phyloP scores from a whole-genome alignment of 2,329 filamentous ascomycete species.

The Colletotrichum sp. region DNA sequence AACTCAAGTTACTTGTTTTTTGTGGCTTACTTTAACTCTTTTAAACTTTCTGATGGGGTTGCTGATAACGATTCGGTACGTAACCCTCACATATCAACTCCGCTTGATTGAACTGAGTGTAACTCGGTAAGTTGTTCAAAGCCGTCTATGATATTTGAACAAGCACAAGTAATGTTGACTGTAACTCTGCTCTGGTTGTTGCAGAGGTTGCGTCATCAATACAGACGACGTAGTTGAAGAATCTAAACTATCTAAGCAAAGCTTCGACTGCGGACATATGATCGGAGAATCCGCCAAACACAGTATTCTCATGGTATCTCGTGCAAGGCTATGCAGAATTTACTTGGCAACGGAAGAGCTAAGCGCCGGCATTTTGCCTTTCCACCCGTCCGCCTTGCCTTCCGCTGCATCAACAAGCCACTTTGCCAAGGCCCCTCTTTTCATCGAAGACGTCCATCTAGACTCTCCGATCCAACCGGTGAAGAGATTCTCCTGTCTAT shows the following conservation, averaged over 20 bases:
- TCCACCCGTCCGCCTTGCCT: conserved; percentile 20
- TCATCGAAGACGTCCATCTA: conserved; percentile 21
- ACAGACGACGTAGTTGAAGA: neutral
- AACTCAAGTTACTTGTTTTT: neutral
- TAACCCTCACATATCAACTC: too few relatives aligned
- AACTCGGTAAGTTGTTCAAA: too few relatives aligned
- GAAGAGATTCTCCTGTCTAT: conserved; percentile 27
- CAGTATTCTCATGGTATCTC: neutral
- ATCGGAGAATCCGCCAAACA: neutral
- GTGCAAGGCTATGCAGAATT: neutral
- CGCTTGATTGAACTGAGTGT: too few relatives aligned
- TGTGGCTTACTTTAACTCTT: neutral
- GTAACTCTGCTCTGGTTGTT: neutral
- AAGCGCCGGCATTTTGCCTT: conserved; percentile 27
- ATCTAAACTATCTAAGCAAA: neutral
- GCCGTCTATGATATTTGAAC: neutral
- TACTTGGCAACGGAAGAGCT: neutral
- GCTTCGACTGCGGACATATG: neutral
- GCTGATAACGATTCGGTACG: too few relatives aligned
- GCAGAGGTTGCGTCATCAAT: neutral
- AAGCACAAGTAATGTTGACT: neutral
- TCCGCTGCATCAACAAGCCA: conserved; percentile 33
- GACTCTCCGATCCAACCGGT: conserved; percentile 24
- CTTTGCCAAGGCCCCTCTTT: conserved; percentile 25
- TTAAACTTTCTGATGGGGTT: neutral